A percentile compares a stretch with the other conserved stretches of the same genome.
Conservation (phyloP, 202 grass and related monocot genomes). For the Dendrocalamus latiflorus region DNA sequence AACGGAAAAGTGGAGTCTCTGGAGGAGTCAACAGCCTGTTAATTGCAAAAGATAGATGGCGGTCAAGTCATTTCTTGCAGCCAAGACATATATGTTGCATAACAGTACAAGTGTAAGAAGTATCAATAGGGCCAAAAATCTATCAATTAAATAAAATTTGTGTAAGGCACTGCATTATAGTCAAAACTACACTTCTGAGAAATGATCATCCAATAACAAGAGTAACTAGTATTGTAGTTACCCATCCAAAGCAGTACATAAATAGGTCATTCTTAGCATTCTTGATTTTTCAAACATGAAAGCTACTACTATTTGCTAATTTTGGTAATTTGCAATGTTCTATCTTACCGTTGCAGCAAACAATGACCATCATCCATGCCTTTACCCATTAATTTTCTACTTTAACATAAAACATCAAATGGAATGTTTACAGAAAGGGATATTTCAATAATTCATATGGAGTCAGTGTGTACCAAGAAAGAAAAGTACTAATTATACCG, state of each 20-base stretch:
- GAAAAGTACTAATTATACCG: neutral
- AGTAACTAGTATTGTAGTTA: conserved; percentile 1
- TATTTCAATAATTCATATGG: neutral
- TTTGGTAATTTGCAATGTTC: neutral
- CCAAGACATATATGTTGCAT: too few species aligned
- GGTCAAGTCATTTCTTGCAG: too few species aligned
- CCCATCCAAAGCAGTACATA: neutral
- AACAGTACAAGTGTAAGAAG: too few species aligned
- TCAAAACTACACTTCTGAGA: neutral
- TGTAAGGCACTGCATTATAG: too few species aligned
- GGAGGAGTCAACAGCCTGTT: conserved; percentile 89
- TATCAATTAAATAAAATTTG: neutral
- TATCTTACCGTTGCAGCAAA: neutral
- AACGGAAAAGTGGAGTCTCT: conserved; percentile 78
- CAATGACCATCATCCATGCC: neutral
- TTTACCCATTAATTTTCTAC: neutral
- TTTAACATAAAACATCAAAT: neutral
- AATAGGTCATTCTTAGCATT: conserved; percentile 14
- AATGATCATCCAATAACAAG: neutral
- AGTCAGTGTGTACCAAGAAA: neutral
- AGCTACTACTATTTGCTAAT: neutral
- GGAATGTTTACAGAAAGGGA: neutral
- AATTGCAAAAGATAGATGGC: conserved; percentile 16
- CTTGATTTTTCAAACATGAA: conserved; percentile 9
- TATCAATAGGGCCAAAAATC: too few species aligned